A percentile compares a stretch with the other conserved stretches of the same genome.
Conservation (phyloP, 768 basidiomycete species). For the Gloeostereum incarnatum region DNA sequence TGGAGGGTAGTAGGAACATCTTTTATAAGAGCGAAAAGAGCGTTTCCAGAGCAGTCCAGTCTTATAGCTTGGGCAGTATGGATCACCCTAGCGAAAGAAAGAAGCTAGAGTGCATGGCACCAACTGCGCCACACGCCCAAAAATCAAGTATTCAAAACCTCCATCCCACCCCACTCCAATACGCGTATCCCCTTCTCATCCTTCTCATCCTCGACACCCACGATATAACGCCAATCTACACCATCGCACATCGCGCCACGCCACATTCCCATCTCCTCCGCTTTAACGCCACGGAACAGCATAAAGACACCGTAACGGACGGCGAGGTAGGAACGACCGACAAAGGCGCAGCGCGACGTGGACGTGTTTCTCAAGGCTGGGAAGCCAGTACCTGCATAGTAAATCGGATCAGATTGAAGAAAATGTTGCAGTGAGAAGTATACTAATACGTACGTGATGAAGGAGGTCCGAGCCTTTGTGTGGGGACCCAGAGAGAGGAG, state of each 20-base stretch:
- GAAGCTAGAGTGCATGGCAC: too few species aligned
- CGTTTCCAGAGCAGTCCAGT: too few species aligned
- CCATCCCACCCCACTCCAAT: slow-evolving; percentile 41
- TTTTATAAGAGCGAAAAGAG: too few species aligned
- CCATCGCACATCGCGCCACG: slow-evolving; percentile 14
- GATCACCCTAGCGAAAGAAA: too few species aligned
- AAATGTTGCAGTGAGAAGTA: not conserved
- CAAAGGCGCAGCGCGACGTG: slow-evolving; percentile 30
- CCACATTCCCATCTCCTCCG: slow-evolving; percentile 18
- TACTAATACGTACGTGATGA: slow-evolving; percentile 17
- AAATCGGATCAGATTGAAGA: not conserved
- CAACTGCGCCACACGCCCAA: too few species aligned
- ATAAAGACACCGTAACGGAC: slow-evolving; percentile 35
- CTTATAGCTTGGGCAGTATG: too few species aligned
- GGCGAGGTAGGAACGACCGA: slow-evolving; percentile 29
- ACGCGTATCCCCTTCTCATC: slow-evolving; percentile 25
- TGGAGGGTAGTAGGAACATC: too few species aligned
- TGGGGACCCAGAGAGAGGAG: slow-evolving; percentile 16
- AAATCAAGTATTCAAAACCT: too few species aligned
- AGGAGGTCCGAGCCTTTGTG: slow-evolving; percentile 22
- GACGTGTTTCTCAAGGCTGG: slow-evolving; percentile 25
- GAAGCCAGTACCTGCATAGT: slow-evolving; percentile 33
- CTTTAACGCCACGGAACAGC: slow-evolving; percentile 30
- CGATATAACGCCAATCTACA: slow-evolving; percentile 20
- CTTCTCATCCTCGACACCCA: slow-evolving; percentile 20